Conservation (phyloP, 192 early-diverging fungal genomes). For the Phlyctochytrium bullatum region DNA sequence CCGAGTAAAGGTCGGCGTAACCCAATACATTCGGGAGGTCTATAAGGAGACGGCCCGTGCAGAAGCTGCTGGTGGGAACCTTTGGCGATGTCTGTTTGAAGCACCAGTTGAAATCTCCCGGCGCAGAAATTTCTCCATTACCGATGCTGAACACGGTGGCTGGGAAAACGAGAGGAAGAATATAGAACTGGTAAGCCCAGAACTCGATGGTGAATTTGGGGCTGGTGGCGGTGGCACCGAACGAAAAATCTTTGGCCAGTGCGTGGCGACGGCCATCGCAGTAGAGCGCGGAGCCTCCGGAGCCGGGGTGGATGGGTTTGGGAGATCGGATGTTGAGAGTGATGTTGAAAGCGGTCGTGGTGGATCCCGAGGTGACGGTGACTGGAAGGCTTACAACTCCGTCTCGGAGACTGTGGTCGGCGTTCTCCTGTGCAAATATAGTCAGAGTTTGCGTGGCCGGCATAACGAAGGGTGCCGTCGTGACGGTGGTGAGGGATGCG, state of each 20-base stretch:
- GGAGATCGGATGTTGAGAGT: not conserved
- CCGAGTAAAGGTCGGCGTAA: conserved; percentile 2
- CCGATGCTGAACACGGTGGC: not conserved
- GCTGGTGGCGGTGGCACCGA: not conserved
- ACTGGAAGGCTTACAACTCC: not conserved
- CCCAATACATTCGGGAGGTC: not conserved
- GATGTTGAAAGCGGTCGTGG: not conserved
- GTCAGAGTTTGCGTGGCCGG: not conserved
- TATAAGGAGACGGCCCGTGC: not conserved
- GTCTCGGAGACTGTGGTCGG: not conserved
- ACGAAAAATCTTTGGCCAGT: not conserved
- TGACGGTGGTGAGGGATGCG: not conserved
- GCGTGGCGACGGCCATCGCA: conserved; percentile 1
- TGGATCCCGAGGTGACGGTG: not conserved
- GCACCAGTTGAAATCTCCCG: not conserved
- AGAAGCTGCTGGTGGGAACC: not conserved
- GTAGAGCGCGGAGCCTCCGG: not conserved
- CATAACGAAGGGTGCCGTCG: not conserved
- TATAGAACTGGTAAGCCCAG: not conserved
- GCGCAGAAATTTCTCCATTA: not conserved
- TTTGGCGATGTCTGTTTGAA: not conserved
- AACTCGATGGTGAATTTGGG: not conserved
- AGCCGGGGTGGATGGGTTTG: not conserved
- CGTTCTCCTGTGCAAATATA: not conserved
- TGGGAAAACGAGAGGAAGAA: not conserved